These are phyloP conservation scores for Colletotrichum sp. DNA, from an alignment of 2,329 filamentous ascomycete species.

Conservation along the genomic window DNA sequence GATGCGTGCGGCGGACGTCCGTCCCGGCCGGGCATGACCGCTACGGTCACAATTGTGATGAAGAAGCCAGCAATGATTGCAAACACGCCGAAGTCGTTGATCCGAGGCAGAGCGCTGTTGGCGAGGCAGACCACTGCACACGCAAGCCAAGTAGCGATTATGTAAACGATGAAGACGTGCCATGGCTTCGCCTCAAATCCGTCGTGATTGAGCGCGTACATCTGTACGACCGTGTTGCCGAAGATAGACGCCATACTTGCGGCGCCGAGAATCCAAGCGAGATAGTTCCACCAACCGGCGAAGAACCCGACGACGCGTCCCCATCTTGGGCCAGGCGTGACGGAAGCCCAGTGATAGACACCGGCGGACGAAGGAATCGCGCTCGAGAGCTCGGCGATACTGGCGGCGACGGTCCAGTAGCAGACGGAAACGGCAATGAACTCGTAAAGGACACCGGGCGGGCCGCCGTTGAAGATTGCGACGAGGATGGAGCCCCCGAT, in stretches of 20 bases:
- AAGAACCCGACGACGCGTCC: constrained; percentile 55
- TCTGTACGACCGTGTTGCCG: constrained; percentile 45
- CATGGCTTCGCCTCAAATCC: constrained; percentile 40
- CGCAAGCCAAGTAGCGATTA: constrained; percentile 43
- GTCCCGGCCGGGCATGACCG: constrained; percentile 51
- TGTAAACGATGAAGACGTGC: constrained; percentile 49
- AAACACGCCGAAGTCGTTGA: constrained; percentile 60
- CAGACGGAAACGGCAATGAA: constrained; percentile 55
- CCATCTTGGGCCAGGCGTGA: constrained; percentile 57
- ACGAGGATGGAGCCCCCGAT: constrained; percentile 50
- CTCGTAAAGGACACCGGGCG: constrained; percentile 67
- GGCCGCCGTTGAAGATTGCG: constrained; percentile 65
- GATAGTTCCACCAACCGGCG: constrained; percentile 51
- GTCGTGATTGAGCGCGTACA: constrained; percentile 47
- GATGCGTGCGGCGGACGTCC: constrained; percentile 35
- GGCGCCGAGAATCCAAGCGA: constrained; percentile 44
- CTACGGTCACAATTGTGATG: constrained; percentile 59
- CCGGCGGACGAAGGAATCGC: constrained; percentile 66
- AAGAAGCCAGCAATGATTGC: constrained; percentile 58
- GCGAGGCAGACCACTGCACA: constrained; percentile 53
- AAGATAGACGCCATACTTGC: constrained; percentile 46
- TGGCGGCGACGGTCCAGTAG: constrained; percentile 64
- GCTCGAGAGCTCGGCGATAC: constrained; percentile 64
- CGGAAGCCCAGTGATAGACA: constrained; percentile 66
- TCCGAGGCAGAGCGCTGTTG: constrained; percentile 55